Conservation (phyloP, 345 rosid species). For the Eucalyptus cloeziana region DNA sequence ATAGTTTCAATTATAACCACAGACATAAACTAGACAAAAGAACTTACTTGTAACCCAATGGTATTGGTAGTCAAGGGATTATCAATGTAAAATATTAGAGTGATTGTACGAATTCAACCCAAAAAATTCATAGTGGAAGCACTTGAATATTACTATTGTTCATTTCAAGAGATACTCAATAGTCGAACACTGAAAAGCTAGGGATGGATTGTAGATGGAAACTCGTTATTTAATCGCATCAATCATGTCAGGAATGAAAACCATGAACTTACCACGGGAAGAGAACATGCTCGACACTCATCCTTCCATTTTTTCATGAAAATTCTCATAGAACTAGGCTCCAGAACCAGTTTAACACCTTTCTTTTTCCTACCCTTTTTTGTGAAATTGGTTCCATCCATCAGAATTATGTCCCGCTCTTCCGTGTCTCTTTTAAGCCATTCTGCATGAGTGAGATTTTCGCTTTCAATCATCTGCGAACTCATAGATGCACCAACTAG, state of each 20-base stretch:
- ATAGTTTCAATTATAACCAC: background rate
- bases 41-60: background rate
- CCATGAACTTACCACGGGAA: conserved; percentile 28
- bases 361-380: background rate
- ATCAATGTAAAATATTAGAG: background rate
- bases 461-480: conserved; percentile 26
- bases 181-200: background rate
- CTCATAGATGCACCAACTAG: background rate
- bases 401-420: conserved; percentile 8
- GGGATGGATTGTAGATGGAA: background rate
- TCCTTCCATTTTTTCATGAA: conserved; percentile 78
- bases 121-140: background rate
- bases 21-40: background rate
- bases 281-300: conserved; percentile 36
- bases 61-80: background rate
- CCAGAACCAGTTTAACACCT: conserved; percentile 20
- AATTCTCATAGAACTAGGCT: conserved; percentile 24
- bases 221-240: background rate
- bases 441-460: conserved; percentile 17
- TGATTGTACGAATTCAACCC: background rate
- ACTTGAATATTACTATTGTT: background rate
- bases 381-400: conserved; percentile 6
- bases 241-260: background rate
- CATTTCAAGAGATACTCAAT: background rate
- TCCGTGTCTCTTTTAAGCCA: conserved; percentile 15